Evolutionary conservation across 352 stramenopile genomes (phyloP), one percentile per base, ranked within the genome.

Genomic region (Phytophthora quininea): DNA sequence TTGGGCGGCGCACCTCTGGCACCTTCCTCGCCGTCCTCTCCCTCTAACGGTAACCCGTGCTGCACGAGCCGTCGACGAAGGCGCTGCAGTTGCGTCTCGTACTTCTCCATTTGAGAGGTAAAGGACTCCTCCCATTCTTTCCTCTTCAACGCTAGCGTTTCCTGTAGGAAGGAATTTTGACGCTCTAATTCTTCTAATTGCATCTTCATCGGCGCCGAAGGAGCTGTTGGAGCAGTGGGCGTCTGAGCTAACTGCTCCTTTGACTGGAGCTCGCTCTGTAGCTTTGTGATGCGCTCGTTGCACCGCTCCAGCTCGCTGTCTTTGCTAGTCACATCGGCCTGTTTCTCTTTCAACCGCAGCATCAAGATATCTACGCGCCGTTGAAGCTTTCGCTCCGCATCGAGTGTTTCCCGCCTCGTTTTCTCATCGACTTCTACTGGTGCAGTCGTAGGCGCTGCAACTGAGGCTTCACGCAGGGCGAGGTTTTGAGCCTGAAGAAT

Each of bases 401-500:
- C 86, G 71, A 88, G 86, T 29, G 80, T 77, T 53, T 60, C 73
- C 45, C 47, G 59, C 58, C 51, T 71, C 51, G 47, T 24, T 19
- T 54, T 69, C 29, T 54, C 52, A n/a, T 61, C 19, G 19, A 24
- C 19, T 24, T 24, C 19, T 57, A 33, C 19, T 35, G 29, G 48
- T 32, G 52, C 40, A 14, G 46, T 32, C 6, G 50, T 29, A 3
- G 42, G 29, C 4, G 52, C n/a, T 47, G 63, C 38, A 31, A 30
- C 48, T 35, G 62, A 62, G 8, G 71, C 77, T 27, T 92, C 77
- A 7, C 84, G 85, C 11, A 96, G 45, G n/a, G 87, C 91, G n/a
- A 84, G 52, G 40, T 97, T 96, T 53, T 97, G 85, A 3, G 86
- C 87, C 45, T 95, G 71, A 0, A 95, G 62, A 0, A 95, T 69